Evolutionary conservation across 495 filamentous ascomycete genomes (phyloP), one percentile per base, ranked within the genome.

Genomic region (Penicillium atrosanguineum): DNA sequence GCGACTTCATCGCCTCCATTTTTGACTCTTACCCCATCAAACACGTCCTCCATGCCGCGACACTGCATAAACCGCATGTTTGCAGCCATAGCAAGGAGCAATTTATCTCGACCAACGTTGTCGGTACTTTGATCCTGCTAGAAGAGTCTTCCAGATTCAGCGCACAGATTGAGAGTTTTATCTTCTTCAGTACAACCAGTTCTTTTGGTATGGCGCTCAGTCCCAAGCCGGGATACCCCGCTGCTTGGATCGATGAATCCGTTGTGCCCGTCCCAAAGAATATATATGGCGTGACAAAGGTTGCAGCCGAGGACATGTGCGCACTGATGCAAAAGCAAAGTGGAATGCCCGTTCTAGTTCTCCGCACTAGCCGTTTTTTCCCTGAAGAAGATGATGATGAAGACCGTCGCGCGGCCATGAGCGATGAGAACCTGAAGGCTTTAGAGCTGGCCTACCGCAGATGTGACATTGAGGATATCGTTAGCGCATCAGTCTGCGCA

Each of bases 141-240:
- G 48, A 50, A 42, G 48, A 50, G 41, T 29, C 48, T 31, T 50
- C 48, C 23, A 42, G 48, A 7, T 42, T 50, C 23, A 16, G 19
- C 19, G 16, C 15, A 3, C 38, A n/a, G 18, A 50, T 50, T 5
- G 38, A 43, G 16, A 50, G 48, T 16, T 50, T 50, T 38, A n/a
- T 50, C 38, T 50, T 50, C 38, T 42, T 50, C 37, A 50, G 48
- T 29, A 50, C 48, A 14, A 50, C 48, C n/a, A 50, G 48, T 19
- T 23, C 48, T 6, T 50, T 50, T 29, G 48, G 48, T 18, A 50
- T 25, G 38, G 48, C 48, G 12, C 37, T 50, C 7, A 50, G 48
- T 50, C 48, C 48, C 7, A 28, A 50, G 48, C 48, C 48, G 6
- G 48, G 48, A 20, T 19, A 20, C 19, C 48, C 48, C n/a, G 48